These are phyloP conservation scores for Dryas drummondii DNA, from an alignment of 306 rosid genomes.

Conservation along the genomic window DNA sequence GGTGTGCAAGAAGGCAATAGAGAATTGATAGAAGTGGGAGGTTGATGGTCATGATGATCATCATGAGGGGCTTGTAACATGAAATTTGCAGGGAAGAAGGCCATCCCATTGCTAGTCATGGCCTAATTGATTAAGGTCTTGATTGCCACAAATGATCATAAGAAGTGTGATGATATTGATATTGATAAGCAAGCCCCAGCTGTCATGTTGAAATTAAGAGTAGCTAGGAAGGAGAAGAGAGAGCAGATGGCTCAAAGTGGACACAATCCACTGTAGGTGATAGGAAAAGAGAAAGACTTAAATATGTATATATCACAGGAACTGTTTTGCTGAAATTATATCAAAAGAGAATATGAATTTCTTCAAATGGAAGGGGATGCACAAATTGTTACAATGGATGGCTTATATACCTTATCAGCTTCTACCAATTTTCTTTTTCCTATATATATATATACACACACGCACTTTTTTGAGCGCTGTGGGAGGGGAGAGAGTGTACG, in stretches of 20 bases:
- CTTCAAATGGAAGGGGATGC: constrained; percentile 41
- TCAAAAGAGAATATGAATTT: constrained; percentile 20
- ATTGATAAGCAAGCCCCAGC: constrained; percentile 7
- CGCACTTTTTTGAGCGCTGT: constrained; percentile 27
- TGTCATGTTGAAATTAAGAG: constrained; percentile 31
- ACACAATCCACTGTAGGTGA: constrained; percentile 22
- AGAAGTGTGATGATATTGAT: constrained; percentile 24
- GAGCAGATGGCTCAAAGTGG: constrained; percentile 26
- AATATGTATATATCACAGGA: constrained; percentile 13
- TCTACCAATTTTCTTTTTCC: constrained; percentile 23
- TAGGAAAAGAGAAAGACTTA: constrained; percentile 22
- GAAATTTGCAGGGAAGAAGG: constrained; percentile 91
- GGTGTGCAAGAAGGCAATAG: constrained; percentile 74
- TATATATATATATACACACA: background rate
- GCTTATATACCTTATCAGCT: constrained; percentile 58
- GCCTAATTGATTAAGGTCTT: constrained; percentile 12
- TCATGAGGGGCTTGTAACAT: constrained; percentile 80
- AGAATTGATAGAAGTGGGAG: constrained; percentile 70
- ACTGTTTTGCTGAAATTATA: constrained; percentile 22
- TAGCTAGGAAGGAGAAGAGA: constrained; percentile 13
- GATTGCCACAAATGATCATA: constrained; percentile 30
- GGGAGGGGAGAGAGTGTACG: constrained; percentile 15
- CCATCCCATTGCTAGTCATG: constrained; percentile 71
- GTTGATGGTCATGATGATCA: constrained; percentile 57
- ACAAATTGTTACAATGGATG: constrained; percentile 36